Evolutionary conservation across 176 grass and related monocot species (phyloP), one percentile per base, ranked within the genome.

Genomic region (Carex cristatella): DNA sequence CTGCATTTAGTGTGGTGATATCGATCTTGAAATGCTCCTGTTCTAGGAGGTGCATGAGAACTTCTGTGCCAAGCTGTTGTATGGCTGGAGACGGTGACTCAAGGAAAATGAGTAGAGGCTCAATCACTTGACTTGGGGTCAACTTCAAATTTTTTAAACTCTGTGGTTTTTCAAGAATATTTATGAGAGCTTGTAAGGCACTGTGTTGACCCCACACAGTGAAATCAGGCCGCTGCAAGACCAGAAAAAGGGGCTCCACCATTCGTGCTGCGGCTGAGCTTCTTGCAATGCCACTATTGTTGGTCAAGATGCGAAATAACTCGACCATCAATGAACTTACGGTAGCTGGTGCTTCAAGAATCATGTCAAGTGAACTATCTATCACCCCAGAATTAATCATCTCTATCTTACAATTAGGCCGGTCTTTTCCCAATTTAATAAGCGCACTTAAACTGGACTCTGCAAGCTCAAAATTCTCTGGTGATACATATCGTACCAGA

Each of bases 371-470:
- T 15, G 90, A 90, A 89, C 92, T 94, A 74, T 93, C 95, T 81
- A 98, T 94, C 79, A 98, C 85, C 66, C 92, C 92, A 93, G 91
- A 88, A 86, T 98, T 98, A 72, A 98, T 90, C 95, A 98, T 98
- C 77, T 98, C 93, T 77, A 98, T 84, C 67, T 98, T 98, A 74
- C 93, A 98, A 63, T 94, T 90, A 82, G 92, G 95, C 53, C 95
- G 89, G 40, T 98, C 95, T 85, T 93, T 98, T 53, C 95, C 95
- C 82, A 98, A 85, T 84, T 98, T 98, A 84, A 98, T 95, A 59
- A 98, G 91, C 76, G 95, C 86, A 92, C 88, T 84, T 54, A 95
- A 90, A 88, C 89, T 92, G 0, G 87, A 89, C 78, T 94, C 93
- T 79, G 89, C 86, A 65, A 98, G 85, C 58, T 94, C 86, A 85